A percentile compares a stretch with the other conserved stretches of the same genome.
Evolutionary conservation across 495 filamentous ascomycete genomes (phyloP).

Genomic region (Parachaetomium inaequale): DNA sequence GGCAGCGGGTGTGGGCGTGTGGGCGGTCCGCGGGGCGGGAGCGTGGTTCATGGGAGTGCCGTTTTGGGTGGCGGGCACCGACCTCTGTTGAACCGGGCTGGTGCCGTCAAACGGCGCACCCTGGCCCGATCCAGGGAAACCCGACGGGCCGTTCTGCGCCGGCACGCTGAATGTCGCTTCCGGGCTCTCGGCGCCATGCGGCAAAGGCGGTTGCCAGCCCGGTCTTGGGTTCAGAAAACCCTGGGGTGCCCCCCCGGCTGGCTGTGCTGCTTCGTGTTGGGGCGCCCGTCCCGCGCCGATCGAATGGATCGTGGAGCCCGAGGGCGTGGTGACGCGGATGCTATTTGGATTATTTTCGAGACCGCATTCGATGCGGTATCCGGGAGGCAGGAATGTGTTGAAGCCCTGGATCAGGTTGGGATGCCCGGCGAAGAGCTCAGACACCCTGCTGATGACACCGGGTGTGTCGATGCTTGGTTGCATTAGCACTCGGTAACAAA

Average conservation of each 20-base stretch:
- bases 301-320: slow-evolving; percentile 62
- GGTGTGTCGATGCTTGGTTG: slow-evolving; percentile 84
- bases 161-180: slow-evolving; percentile 53
- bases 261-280: slow-evolving; percentile 42
- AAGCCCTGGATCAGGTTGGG: slow-evolving; percentile 97
- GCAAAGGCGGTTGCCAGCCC: slow-evolving; percentile 51
- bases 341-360: slow-evolving; percentile 87
- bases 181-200: slow-evolving; percentile 55
- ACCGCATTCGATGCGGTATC: slow-evolving; percentile 96
- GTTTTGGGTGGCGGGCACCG: slow-evolving; percentile 75
- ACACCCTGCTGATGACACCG: slow-evolving; percentile 95
- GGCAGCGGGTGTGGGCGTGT: slow-evolving; percentile 48
- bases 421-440: slow-evolving; percentile 93
- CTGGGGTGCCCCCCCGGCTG: slow-evolving; percentile 30
- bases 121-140: slow-evolving; percentile 46
- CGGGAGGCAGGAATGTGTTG: slow-evolving; percentile 96
- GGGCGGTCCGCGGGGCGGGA: slow-evolving; percentile 42
- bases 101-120: slow-evolving; percentile 45
- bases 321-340: slow-evolving; percentile 95
- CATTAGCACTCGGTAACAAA: slow-evolving; percentile 10
- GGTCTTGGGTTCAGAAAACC: slow-evolving; percentile 39
- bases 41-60: slow-evolving; percentile 37
- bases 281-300: slow-evolving; percentile 46
- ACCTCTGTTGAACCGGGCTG: slow-evolving; percentile 72
- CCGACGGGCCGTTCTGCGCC: slow-evolving; percentile 42